A percentile compares a stretch with the other conserved stretches of the same genome.
Evolutionary conservation across 1,139 yeast genomes (phyloP).

Genomic region (Pichia kudriavzevii): DNA sequence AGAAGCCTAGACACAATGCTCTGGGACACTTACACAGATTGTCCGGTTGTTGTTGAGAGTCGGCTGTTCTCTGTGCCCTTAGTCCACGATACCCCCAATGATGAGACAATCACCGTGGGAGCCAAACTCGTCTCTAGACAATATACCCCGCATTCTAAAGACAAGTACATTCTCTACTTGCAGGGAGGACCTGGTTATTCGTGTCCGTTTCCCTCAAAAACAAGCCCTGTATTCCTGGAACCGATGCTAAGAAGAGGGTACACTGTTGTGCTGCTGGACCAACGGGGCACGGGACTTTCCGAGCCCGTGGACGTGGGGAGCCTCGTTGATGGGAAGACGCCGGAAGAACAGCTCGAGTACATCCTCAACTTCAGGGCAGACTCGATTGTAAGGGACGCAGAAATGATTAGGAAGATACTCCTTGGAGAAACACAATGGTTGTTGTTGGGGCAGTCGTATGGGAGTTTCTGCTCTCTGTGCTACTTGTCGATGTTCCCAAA

Average conservation of each 20-base stretch:
- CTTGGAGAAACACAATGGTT: slow-evolving; percentile 37
- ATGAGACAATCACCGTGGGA: slow-evolving; percentile 21
- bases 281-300: slow-evolving; percentile 52
- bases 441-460: slow-evolving; percentile 49
- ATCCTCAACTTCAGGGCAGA: slow-evolving; percentile 44
- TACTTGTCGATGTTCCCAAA: slow-evolving; percentile 41
- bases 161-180: slow-evolving; percentile 35
- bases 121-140: slow-evolving; percentile 21
- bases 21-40: too few relatives aligned
- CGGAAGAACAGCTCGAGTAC: slow-evolving; percentile 32
- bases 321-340: slow-evolving; percentile 21
- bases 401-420: slow-evolving; percentile 34
- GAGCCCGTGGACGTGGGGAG: slow-evolving; percentile 36
- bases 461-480: slow-evolving; percentile 47
- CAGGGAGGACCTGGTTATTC: slow-evolving; percentile 60
- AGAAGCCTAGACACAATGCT: too few relatives aligned
- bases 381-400: slow-evolving; percentile 44
- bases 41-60: too few relatives aligned
- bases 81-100: slow-evolving; percentile 15
- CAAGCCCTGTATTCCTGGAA: slow-evolving; percentile 29
- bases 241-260: slow-evolving; percentile 38
- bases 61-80: slow-evolving; percentile 24
- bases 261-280: slow-evolving; percentile 45
- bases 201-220: slow-evolving; percentile 34
- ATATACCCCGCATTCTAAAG: too few relatives aligned